These are phyloP conservation scores for Blastomyces gilchristii DNA, from an alignment of 2,329 filamentous ascomycete genomes.

Conservation along the genomic window DNA sequence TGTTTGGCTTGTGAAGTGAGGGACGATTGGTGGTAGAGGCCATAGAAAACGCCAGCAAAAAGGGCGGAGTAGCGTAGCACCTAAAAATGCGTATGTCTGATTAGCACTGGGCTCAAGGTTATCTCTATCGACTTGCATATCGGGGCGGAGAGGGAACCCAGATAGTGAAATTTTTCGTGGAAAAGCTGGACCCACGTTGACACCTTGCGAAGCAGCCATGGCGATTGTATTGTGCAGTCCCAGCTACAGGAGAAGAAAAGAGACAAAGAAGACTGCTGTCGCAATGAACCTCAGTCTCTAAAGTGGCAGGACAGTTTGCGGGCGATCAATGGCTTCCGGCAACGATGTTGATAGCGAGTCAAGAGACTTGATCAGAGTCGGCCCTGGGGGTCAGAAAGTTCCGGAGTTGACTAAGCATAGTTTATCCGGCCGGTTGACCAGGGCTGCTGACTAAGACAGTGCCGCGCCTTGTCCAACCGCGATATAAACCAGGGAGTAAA, in stretches of 20 bases:
- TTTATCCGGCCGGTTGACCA: not conserved
- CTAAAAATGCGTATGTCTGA: conserved; percentile 37
- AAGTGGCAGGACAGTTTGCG: not conserved
- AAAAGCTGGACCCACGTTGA: conserved; percentile 45
- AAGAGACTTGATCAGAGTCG: not conserved
- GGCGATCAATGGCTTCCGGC: conserved; percentile 1
- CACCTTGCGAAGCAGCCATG: conserved; percentile 57
- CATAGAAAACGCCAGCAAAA: conserved; percentile 84
- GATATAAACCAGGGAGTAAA: not conserved
- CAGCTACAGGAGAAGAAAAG: conserved; percentile 22
- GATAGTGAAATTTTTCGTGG: not conserved
- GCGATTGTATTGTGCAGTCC: conserved; percentile 33
- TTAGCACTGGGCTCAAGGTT: not conserved
- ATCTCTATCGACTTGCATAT: not conserved
- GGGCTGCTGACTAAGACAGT: not conserved
- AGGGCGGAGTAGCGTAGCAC: conserved; percentile 96
- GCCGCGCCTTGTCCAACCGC: not conserved
- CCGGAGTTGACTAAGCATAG: not conserved
- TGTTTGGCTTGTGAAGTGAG: conserved; percentile 63
- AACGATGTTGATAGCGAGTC: not conserved
- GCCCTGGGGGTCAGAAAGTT: not conserved
- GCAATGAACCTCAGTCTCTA: conserved; percentile 26
- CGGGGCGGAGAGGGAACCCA: too few relatives aligned
- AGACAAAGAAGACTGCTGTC: conserved; percentile 23
- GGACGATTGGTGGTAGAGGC: conserved; percentile 81